Conservation (phyloP, 257 asterid species). For the Ilex aquifolium region DNA sequence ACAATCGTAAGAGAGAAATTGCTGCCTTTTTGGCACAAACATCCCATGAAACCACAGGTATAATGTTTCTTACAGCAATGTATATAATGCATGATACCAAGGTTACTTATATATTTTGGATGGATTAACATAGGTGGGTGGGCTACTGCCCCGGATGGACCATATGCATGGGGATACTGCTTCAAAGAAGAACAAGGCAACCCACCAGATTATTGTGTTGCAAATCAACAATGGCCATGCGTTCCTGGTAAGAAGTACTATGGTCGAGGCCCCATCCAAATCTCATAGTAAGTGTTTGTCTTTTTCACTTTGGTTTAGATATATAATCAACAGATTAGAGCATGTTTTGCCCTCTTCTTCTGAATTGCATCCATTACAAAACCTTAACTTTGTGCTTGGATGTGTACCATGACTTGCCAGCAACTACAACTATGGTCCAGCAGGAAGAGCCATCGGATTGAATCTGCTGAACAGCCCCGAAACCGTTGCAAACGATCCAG, state of each 20-base stretch:
- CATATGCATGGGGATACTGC: conserved; percentile 38
- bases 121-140: conserved; percentile 23
- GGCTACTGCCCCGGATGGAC: conserved; percentile 30
- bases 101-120: too few relatives aligned
- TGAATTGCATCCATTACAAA: too few relatives aligned
- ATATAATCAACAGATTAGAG: too few relatives aligned
- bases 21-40: conserved; percentile 33
- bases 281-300: conserved; percentile 20
- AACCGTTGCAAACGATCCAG: conserved; percentile 20
- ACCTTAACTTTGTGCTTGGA: too few relatives aligned
- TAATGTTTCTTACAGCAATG: too few relatives aligned
- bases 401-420: conserved; percentile 7
- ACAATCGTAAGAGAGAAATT: conserved; percentile 21
- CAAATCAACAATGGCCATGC: conserved; percentile 25
- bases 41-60: conserved; percentile 32
- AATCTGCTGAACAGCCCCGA: conserved; percentile 28
- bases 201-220: conserved; percentile 18
- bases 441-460: conserved; percentile 20
- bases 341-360: too few relatives aligned
- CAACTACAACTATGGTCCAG: conserved; percentile 35
- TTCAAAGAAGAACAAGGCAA: conserved; percentile 23
- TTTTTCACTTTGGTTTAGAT: too few relatives aligned
- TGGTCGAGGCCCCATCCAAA: conserved; percentile 32
- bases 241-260: conserved; percentile 24
- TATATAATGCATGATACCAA: too few relatives aligned